Base-by-base conservation (phyloP, 192 early-diverging fungal species). In the Powellomyces hirtus region DNA sequence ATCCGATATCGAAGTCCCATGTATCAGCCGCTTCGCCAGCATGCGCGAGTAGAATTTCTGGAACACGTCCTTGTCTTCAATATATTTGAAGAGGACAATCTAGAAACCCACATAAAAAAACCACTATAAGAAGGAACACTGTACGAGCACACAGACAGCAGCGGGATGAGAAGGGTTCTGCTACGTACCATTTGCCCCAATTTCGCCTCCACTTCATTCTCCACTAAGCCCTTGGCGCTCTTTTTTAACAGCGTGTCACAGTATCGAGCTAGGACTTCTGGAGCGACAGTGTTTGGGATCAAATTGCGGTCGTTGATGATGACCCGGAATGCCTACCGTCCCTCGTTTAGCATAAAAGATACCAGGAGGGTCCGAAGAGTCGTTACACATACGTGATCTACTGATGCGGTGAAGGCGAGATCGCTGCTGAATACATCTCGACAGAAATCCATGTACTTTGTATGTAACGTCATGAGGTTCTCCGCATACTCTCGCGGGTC, bases 11-110 rank as follows among this genome's bases (percentile, higher is more conserved):
- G 88, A 91, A 4, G 84, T 76, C 10, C 81, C 78, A 70, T 88
- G 84, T n/a, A 95, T 88, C 1, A 95, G 71, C 13, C 93, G 84
- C 66, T 91, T 93, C 2, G 91, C 93, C 27, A 95, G 79, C 70
- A 87, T 81, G 20, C 90, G 79, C 4, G 90, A 86, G 66, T 95
- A 95, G 63, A 93, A 92, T 76, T 94, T 94, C 79, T 95, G 93
- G 78, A 92, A 95, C 0, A 95, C 78, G 63, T 95, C 93, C 64
- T 95, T 95, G 62, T 95, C 93, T 49, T 93, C 89, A 20, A 95
- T 83, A 73, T 92, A 95, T 49, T 91, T 89, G 75, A 95, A 95
- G 8, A 95, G 68, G 18, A 84, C 79, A 22, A 92, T 83, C 79
- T 86, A 42, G 40, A 42, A 24, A 18, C n/a, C 46, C 46, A 49